Conservation (phyloP, 2,329 filamentous ascomycete genomes). For the Blumeriella jaapii region DNA sequence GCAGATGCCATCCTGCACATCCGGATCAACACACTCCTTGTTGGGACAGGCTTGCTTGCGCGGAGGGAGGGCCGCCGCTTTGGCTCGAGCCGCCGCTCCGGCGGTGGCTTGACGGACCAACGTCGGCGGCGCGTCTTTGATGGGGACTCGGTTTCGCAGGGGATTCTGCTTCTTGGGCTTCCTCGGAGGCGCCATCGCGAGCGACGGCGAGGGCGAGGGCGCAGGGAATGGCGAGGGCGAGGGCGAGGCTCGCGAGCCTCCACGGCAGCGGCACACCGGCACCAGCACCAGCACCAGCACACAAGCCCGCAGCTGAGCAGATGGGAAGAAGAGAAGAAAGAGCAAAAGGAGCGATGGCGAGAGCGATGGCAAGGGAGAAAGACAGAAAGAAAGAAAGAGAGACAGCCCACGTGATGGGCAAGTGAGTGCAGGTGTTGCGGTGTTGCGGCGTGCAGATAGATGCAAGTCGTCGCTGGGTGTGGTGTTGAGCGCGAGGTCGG, state of each 20-base stretch:
- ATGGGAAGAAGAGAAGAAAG: background rate
- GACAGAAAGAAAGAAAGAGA: no score
- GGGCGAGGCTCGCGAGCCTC: no score
- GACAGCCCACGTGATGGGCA: no score
- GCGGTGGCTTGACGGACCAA: constrained; percentile 14
- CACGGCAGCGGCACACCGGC: no score
- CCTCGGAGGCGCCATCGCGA: constrained; percentile 5
- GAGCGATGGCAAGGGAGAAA: no score
- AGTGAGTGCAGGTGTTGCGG: no score
- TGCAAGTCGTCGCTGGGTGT: no score
- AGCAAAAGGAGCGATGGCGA: no score
- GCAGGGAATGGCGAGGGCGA: constrained; percentile 1
- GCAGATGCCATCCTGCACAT: constrained; percentile 59
- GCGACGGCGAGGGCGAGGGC: constrained; percentile 2
- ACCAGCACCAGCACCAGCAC: no score
- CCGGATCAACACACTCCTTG: constrained; percentile 46
- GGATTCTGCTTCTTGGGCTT: constrained; percentile 14
- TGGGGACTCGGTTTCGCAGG: constrained; percentile 12
- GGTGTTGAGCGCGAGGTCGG: no score
- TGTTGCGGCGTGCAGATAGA: no score
- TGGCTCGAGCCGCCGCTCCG: constrained; percentile 5
- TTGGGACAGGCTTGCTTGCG: constrained; percentile 39
- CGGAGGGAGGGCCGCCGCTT: constrained; percentile 4
- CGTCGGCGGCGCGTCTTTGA: constrained; percentile 17
- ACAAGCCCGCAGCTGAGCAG: no score